Conservation (phyloP, 2,329 filamentous ascomycete genomes). For the Penicillium sp. region DNA sequence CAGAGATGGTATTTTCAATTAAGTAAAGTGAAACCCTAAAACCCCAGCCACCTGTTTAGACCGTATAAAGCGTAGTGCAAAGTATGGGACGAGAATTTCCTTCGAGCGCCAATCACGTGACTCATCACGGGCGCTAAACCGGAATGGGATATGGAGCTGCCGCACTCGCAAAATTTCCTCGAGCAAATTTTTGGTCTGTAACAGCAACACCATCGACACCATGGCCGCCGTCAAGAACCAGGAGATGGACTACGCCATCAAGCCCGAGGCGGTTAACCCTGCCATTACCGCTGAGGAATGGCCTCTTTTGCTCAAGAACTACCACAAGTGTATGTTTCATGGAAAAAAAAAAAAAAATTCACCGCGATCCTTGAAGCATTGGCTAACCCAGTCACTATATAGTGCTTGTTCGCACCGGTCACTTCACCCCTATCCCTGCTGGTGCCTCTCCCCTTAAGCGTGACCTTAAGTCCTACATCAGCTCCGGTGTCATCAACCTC, state of each 20-base stretch:
- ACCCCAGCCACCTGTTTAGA: not conserved
- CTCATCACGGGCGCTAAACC: constrained; percentile 17
- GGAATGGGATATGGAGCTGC: constrained; percentile 21
- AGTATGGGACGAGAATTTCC: not conserved
- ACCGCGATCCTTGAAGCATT: constrained; percentile 2
- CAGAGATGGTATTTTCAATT: not conserved
- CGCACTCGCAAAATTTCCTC: constrained; percentile 31
- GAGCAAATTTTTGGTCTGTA: constrained; percentile 23
- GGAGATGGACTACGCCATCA: constrained; percentile 81
- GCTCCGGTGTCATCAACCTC: constrained; percentile 96
- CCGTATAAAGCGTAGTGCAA: not conserved
- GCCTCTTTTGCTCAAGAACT: constrained; percentile 95
- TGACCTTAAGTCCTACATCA: constrained; percentile 95
- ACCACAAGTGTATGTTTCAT: constrained; percentile 72
- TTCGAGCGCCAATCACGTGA: constrained; percentile 13
- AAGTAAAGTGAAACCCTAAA: not conserved
- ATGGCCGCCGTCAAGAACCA: constrained; percentile 54
- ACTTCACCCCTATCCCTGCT: constrained; percentile 95
- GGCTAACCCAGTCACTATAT: constrained; percentile 12
- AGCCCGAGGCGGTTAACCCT: constrained; percentile 81
- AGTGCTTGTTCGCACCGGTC: constrained; percentile 87
- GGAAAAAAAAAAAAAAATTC: constrained; percentile 5
- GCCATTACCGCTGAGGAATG: constrained; percentile 82
- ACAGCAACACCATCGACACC: constrained; percentile 27
- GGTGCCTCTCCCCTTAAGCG: constrained; percentile 89